Conservation (phyloP, 2,329 filamentous ascomycete genomes). For the Neonectria coccinea region DNA sequence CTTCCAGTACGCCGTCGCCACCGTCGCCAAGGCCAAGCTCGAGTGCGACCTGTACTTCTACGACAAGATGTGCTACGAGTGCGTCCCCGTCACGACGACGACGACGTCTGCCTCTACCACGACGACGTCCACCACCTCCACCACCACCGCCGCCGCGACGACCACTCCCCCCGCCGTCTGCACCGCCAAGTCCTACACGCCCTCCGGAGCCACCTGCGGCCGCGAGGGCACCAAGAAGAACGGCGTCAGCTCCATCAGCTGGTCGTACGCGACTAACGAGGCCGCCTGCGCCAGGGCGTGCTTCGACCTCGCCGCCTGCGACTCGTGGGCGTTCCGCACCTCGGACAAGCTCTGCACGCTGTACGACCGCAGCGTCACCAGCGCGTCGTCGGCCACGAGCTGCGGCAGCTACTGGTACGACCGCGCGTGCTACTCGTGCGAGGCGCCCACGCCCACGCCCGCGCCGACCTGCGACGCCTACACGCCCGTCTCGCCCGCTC, state of each 20-base stretch:
- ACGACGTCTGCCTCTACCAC: background rate
- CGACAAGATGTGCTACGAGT: constrained; percentile 1
- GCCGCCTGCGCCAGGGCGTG: background rate
- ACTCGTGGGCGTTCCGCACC: background rate
- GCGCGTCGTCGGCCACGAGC: background rate
- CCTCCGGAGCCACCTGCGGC: background rate
- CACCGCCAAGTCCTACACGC: background rate
- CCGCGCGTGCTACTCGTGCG: constrained; percentile 3
- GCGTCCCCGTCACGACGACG: background rate
- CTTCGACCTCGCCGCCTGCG: background rate
- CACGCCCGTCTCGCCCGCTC: background rate
- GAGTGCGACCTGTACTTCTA: background rate
- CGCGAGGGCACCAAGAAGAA: constrained; percentile 4
- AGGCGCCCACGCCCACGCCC: background rate
- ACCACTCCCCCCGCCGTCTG: background rate
- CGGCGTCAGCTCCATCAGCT: background rate
- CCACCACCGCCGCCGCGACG: background rate
- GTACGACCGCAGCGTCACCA: background rate
- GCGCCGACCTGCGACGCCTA: background rate
- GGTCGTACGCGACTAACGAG: background rate
- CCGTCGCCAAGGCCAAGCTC: background rate
- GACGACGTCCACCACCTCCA: background rate
- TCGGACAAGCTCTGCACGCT: background rate
- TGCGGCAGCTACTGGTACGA: constrained; percentile 6
- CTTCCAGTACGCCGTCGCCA: background rate